Evolutionary conservation across 164 flowering plant species (phyloP).

Genomic region (Vitis amurensis): DNA sequence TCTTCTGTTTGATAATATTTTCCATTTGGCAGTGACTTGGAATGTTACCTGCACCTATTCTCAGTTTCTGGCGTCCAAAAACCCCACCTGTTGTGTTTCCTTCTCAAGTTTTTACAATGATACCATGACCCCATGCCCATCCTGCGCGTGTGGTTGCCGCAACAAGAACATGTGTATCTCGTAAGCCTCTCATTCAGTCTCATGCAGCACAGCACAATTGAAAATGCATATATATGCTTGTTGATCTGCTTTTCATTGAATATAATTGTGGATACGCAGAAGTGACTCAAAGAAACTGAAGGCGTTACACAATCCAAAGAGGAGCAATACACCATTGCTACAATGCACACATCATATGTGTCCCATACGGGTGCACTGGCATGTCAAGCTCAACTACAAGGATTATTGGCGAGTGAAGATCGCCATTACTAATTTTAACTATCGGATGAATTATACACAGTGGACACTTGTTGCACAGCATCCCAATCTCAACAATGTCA

Average conservation of each 20-base stretch:
- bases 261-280: constrained; percentile 30
- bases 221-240: not conserved
- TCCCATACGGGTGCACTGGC: constrained; percentile 70
- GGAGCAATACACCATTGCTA: constrained; percentile 55
- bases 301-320: constrained; percentile 61
- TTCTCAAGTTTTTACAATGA: constrained; percentile 76
- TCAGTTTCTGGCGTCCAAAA: constrained; percentile 66
- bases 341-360: constrained; percentile 79
- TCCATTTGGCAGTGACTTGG: constrained; percentile 76
- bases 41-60: constrained; percentile 91
- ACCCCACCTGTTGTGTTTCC: constrained; percentile 73
- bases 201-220: not conserved
- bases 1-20: not conserved
- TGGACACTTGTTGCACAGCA: constrained; percentile 85
- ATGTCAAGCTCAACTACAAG: constrained; percentile 64
- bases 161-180: constrained; percentile 52
- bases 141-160: constrained; percentile 77
- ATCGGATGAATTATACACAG: constrained; percentile 66
- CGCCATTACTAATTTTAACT: constrained; percentile 74
- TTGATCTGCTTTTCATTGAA: not conserved
- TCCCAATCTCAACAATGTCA: constrained; percentile 81
- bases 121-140: constrained; percentile 65
- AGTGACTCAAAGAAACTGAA: constrained; percentile 49
- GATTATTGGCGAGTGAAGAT: constrained; percentile 83
- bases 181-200: constrained; percentile 30